These are phyloP conservation scores for Monilinia aucupariae DNA, from an alignment of 2,329 filamentous ascomycete genomes.

Conservation along the genomic window DNA sequence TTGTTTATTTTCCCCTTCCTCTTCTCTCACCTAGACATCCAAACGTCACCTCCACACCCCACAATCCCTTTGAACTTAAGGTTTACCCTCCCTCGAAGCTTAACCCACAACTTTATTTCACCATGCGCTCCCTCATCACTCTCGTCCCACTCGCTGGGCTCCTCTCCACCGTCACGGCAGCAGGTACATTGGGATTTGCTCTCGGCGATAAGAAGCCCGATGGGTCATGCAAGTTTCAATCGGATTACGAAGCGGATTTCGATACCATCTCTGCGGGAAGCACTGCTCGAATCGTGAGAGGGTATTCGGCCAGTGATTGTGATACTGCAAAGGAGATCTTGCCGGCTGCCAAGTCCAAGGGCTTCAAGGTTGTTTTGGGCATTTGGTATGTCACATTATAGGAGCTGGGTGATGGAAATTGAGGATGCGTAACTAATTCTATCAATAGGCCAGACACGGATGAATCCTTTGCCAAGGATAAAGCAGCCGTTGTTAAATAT, in stretches of 20 bases:
- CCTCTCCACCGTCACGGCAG: slow-evolving; percentile 39
- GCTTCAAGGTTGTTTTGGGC: slow-evolving; percentile 63
- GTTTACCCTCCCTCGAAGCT: no score
- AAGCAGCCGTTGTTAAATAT: slow-evolving; percentile 49
- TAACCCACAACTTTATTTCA: slow-evolving; percentile 6
- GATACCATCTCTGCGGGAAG: slow-evolving; percentile 46
- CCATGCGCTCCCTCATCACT: slow-evolving; percentile 18
- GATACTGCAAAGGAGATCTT: slow-evolving; percentile 57
- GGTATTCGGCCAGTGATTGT: slow-evolving; percentile 64
- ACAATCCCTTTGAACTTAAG: slow-evolving; percentile 2
- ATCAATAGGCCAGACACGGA: slow-evolving; percentile 52
- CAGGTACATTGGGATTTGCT: slow-evolving; percentile 58
- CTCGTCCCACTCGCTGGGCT: slow-evolving; percentile 40
- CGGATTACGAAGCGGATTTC: slow-evolving; percentile 63
- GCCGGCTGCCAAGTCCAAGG: slow-evolving; percentile 58
- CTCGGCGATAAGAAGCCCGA: slow-evolving; percentile 59
- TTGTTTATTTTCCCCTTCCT: neutral
- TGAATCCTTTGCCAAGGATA: slow-evolving; percentile 57
- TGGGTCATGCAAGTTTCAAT: slow-evolving; percentile 54
- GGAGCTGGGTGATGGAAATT: neutral
- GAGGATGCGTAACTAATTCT: neutral
- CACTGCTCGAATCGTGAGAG: slow-evolving; percentile 53
- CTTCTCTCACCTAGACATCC: no score
- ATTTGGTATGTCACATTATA: slow-evolving; percentile 51
- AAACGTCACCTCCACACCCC: slow-evolving; percentile 6